Conservation (phyloP, 2,329 filamentous ascomycete genomes). For the Ophiostoma australiae region DNA sequence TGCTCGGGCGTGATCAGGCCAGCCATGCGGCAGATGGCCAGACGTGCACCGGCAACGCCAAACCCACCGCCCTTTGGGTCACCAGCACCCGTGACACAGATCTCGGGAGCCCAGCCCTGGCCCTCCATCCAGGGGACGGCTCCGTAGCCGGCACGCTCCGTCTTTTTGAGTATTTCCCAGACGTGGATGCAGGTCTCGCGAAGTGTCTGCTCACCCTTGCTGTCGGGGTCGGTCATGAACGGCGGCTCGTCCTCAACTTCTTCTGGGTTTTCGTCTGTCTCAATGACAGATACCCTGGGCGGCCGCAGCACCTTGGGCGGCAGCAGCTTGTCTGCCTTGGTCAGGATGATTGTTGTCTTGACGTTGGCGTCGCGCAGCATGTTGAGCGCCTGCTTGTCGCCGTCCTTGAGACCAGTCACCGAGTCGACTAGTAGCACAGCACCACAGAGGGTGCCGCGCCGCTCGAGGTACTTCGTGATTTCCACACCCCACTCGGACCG, state of each 20-base stretch:
- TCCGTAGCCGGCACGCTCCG: constrained; percentile 26
- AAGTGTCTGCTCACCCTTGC: constrained; percentile 23
- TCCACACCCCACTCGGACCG: constrained; percentile 49
- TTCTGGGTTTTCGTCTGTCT: constrained; percentile 12
- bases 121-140: constrained; percentile 30
- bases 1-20: constrained; percentile 31
- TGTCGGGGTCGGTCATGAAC: background rate
- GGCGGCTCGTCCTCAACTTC: background rate
- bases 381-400: constrained; percentile 45
- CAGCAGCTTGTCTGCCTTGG: constrained; percentile 51
- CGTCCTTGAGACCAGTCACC: constrained; percentile 47
- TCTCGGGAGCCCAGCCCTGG: constrained; percentile 34
- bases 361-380: constrained; percentile 44
- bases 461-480: constrained; percentile 47
- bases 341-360: constrained; percentile 48
- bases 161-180: constrained; percentile 32
- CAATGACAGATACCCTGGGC: background rate
- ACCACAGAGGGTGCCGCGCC: constrained; percentile 45
- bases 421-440: constrained; percentile 52
- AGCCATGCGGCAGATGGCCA: constrained; percentile 35
- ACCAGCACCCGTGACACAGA: constrained; percentile 36
- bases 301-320: background rate
- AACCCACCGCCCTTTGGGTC: constrained; percentile 32
- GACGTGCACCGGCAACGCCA: constrained; percentile 34
- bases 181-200: constrained; percentile 31